A percentile compares a stretch with the other conserved stretches of the same genome.
Conservation (phyloP, 345 rosid genomes). For the Rhizophora apiculata region DNA sequence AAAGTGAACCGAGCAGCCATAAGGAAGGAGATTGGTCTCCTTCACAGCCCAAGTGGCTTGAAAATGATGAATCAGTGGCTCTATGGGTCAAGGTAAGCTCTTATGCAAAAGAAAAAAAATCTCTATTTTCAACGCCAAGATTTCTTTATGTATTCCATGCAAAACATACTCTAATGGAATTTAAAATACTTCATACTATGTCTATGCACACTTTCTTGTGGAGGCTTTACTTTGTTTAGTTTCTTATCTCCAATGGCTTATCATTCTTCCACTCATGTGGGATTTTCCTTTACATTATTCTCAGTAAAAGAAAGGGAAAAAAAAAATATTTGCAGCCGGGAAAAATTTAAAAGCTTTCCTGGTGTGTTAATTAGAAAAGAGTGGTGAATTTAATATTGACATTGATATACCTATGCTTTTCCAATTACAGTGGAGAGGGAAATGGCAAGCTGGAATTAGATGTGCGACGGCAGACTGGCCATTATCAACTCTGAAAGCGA, state of each 20-base stretch:
- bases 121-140: slow-evolving; percentile 2
- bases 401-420: slow-evolving; percentile 18
- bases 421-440: slow-evolving; percentile 89
- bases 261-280: neutral
- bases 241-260: neutral
- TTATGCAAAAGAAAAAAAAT: neutral
- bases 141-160: slow-evolving; percentile 6
- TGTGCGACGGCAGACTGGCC: slow-evolving; percentile 97
- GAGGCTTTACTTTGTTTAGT: neutral
- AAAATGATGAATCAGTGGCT: slow-evolving; percentile 77
- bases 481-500: slow-evolving; percentile 82
- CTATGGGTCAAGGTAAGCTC: slow-evolving; percentile 89
- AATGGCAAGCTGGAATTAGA: slow-evolving; percentile 94
- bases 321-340: neutral
- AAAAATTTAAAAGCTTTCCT: neutral
- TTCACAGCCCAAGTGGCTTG: slow-evolving; percentile 73
- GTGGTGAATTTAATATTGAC: slow-evolving; percentile 15
- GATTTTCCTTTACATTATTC: neutral
- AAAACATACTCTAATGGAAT: neutral
- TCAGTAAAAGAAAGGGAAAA: neutral
- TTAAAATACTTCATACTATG: neutral
- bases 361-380: neutral
- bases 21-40: slow-evolving; percentile 54
- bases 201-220: slow-evolving; percentile 1
- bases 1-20: slow-evolving; percentile 44